Evolutionary conservation across 495 filamentous ascomycete genomes (phyloP).

Genomic region (Sordaria brevicollis): DNA sequence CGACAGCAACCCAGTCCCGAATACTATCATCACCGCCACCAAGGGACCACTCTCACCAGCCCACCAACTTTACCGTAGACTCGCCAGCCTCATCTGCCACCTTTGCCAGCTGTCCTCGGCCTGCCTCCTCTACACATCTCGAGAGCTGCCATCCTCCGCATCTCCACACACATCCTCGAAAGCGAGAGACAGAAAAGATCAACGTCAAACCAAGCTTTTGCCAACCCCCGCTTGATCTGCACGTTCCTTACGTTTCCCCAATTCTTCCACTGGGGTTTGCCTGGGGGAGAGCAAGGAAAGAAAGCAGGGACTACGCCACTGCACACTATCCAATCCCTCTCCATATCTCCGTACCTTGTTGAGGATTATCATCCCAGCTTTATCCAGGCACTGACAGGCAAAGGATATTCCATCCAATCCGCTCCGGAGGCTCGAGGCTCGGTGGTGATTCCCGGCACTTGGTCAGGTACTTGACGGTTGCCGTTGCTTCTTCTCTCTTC

Average conservation of each 20-base stretch:
- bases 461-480: background rate
- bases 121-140: background rate
- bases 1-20: background rate
- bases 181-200: no score
- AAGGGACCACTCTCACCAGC: background rate
- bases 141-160: background rate
- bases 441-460: background rate
- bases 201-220: background rate
- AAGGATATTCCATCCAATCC: background rate
- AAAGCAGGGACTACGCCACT: background rate
- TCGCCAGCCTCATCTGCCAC: no score
- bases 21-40: background rate
- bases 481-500: background rate
- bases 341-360: background rate
- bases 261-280: background rate
- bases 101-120: no score
- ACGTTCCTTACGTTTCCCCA: background rate
- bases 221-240: background rate
- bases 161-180: background rate
- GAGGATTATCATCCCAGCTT: background rate
- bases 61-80: no score
- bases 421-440: background rate
- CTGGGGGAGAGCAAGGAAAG: no score
- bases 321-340: no score
- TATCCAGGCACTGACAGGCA: no score